phyloP scores from a whole-genome alignment of 2,329 filamentous ascomycete species.

The Phoma sp. region DNA sequence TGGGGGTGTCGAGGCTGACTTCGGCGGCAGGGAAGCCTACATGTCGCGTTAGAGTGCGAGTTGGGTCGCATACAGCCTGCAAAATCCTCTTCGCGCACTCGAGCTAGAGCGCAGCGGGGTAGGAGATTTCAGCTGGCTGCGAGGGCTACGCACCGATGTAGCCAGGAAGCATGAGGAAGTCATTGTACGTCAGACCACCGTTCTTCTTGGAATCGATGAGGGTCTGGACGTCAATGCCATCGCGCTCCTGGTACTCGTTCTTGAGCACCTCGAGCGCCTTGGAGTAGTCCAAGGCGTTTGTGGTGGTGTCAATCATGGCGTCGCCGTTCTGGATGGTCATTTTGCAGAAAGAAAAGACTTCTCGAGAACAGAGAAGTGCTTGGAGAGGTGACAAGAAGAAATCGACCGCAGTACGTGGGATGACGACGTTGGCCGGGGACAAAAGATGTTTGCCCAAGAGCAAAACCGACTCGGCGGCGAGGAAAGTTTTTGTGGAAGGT shows the following conservation, averaged over 20 bases:
- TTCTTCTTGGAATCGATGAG: constrained; percentile 90
- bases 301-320: constrained; percentile 57
- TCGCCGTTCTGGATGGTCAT: constrained; percentile 79
- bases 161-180: constrained; percentile 94
- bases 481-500: constrained; percentile 34
- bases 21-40: constrained; percentile 87
- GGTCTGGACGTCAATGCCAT: constrained; percentile 86
- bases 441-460: constrained; percentile 59
- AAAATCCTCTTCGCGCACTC: constrained; percentile 7
- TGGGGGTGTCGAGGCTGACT: constrained; percentile 84
- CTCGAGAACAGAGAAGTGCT: constrained; percentile 38
- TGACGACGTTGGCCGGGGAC: constrained; percentile 61
- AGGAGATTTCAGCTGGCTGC: constrained; percentile 12
- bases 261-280: constrained; percentile 81
- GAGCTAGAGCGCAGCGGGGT: neutral
- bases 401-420: constrained; percentile 42
- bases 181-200: constrained; percentile 97
- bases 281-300: constrained; percentile 72
- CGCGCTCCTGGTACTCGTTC: constrained; percentile 74
- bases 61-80: constrained; percentile 4
- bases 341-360: constrained; percentile 41
- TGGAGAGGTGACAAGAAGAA: constrained; percentile 31
- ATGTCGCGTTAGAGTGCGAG: constrained; percentile 19
- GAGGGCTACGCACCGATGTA: constrained; percentile 73
- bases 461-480: constrained; percentile 37